These are phyloP conservation scores for Sicyos edulis DNA, from an alignment of 306 rosid species.

Conservation along the genomic window DNA sequence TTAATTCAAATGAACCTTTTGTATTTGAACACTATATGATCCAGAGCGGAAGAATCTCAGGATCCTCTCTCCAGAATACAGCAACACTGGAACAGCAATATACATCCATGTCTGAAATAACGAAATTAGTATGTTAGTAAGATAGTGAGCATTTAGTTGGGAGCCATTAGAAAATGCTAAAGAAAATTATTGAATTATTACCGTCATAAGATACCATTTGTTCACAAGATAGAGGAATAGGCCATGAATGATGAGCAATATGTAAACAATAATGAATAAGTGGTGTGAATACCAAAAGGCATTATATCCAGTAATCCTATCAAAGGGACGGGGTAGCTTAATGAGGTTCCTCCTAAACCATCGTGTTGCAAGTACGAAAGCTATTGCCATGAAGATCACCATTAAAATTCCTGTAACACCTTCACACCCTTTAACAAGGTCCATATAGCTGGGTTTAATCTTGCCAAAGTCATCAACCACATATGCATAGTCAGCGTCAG, in stretches of 20 bases:
- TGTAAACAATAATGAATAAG: slow-evolving; percentile 85
- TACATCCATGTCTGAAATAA: slow-evolving; percentile 93
- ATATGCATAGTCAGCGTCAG: slow-evolving; percentile 35
- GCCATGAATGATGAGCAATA: slow-evolving; percentile 79
- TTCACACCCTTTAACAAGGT: slow-evolving; percentile 55
- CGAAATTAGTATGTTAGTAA: slow-evolving; percentile 12
- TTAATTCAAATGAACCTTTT: slow-evolving; percentile 49
- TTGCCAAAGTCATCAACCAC: slow-evolving; percentile 54
- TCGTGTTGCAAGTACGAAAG: slow-evolving; percentile 83
- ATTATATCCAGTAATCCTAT: slow-evolving; percentile 85
- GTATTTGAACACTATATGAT: slow-evolving; percentile 61
- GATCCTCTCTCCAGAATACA: slow-evolving; percentile 88
- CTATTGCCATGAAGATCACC: slow-evolving; percentile 67
- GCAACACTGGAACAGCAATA: slow-evolving; percentile 68
- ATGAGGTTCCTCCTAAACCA: slow-evolving; percentile 84
- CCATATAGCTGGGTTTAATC: slow-evolving; percentile 52
- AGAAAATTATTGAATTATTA: slow-evolving; percentile 25
- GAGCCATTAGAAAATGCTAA: background rate
- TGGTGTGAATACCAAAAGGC: slow-evolving; percentile 99
- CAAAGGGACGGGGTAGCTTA: slow-evolving; percentile 86
- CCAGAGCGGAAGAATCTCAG: slow-evolving; percentile 91
- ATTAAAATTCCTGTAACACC: slow-evolving; percentile 88
- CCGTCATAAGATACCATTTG: slow-evolving; percentile 82
- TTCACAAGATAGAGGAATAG: slow-evolving; percentile 58
- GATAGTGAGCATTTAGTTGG: background rate